Percentiles rank a stretch among this genome's conserved stretches.
Conservation (phyloP, 2,329 filamentous ascomycete species). For the Colletotrichum melonis region DNA sequence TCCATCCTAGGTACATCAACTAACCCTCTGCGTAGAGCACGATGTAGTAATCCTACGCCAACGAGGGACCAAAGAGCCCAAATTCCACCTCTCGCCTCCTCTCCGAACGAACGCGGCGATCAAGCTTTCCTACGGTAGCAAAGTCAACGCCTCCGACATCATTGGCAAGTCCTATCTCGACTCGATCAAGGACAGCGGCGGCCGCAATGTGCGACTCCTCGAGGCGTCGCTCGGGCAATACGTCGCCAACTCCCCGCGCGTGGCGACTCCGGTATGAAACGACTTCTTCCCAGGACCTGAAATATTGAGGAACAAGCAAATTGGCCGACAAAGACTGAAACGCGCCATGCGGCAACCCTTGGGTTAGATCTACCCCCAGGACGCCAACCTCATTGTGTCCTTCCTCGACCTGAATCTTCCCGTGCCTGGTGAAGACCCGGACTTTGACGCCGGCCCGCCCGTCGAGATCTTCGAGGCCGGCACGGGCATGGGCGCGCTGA, state of each 20-base stretch:
- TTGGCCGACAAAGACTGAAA: conserved; percentile 13
- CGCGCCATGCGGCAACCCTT: background rate
- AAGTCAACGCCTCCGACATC: conserved; percentile 64
- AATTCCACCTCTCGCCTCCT: conserved; percentile 52
- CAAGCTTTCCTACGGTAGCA: conserved; percentile 57
- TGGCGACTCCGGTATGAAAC: conserved; percentile 77
- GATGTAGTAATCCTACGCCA: conserved; percentile 55
- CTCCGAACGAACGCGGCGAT: conserved; percentile 46
- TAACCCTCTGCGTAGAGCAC: conserved; percentile 45
- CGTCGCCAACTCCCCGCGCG: conserved; percentile 72
- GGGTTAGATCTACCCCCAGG: conserved; percentile 70
- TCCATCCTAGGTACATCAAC: background rate
- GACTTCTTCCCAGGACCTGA: background rate
- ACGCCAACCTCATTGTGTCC: conserved; percentile 80
- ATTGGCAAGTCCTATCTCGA: conserved; percentile 73
- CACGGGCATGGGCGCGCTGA: conserved; percentile 85
- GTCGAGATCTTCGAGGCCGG: conserved; percentile 86
- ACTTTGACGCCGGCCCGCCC: conserved; percentile 51
- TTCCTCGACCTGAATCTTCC: conserved; percentile 79
- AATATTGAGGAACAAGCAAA: background rate
- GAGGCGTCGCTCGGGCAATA: conserved; percentile 80
- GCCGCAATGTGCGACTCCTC: conserved; percentile 64
- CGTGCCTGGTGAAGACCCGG: conserved; percentile 46
- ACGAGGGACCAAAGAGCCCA: conserved; percentile 45
- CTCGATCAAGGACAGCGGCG: conserved; percentile 63